phyloP scores from a whole-genome alignment of 345 rosid genomes.

The Angophora floribunda region DNA sequence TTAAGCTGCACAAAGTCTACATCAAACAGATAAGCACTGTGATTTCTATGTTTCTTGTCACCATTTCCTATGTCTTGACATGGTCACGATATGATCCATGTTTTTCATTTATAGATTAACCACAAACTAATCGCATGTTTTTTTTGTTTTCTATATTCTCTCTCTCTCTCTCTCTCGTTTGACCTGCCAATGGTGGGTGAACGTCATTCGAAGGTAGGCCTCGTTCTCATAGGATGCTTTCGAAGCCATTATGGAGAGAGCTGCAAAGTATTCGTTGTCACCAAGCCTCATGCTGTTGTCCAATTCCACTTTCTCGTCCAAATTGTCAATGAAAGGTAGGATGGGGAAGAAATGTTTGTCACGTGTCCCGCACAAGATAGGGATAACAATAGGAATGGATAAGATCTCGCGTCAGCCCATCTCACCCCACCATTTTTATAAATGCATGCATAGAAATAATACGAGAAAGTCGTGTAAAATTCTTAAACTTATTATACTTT shows the following conservation, averaged over 20 bases:
- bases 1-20: background rate
- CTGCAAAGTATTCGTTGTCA: constrained; percentile 30
- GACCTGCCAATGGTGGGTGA: constrained; percentile 52
- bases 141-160: background rate
- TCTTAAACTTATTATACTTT: too few species aligned
- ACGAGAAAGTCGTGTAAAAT: too few species aligned
- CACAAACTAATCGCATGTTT: background rate
- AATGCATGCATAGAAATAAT: too few species aligned
- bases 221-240: constrained; percentile 60
- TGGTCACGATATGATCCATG: too few species aligned
- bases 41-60: background rate
- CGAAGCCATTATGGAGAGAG: constrained; percentile 58
- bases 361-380: too few species aligned
- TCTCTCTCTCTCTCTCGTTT: background rate
- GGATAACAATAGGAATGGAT: too few species aligned
- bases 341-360: too few species aligned
- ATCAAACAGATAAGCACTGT: background rate
- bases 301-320: constrained; percentile 37
- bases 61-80: background rate
- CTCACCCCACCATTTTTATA: too few species aligned
- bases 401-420: too few species aligned
- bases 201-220: constrained; percentile 24
- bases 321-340: constrained; percentile 23
- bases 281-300: constrained; percentile 26
- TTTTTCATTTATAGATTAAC: background rate